Conservation (phyloP, 306 rosid genomes). For the Cucumis melo region DNA sequence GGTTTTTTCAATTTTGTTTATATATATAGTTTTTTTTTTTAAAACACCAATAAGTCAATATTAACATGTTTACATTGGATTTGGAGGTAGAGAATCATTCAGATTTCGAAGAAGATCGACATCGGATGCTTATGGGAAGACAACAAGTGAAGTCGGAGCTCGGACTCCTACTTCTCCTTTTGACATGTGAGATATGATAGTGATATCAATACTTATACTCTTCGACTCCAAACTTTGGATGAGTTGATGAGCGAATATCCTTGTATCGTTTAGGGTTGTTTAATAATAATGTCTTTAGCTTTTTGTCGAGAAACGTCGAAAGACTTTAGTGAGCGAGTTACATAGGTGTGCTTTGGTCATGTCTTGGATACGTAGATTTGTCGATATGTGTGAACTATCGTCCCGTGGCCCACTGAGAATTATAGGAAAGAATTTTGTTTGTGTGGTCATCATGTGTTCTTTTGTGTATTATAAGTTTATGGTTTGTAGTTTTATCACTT, state of each 20-base stretch:
- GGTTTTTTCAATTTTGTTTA: too few relatives aligned
- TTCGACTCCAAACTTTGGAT: not conserved
- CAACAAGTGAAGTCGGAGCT: not conserved
- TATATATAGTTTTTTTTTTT: too few relatives aligned
- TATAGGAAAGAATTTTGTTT: not conserved
- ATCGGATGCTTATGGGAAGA: not conserved
- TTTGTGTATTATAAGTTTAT: not conserved
- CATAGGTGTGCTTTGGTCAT: too few relatives aligned
- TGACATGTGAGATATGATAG: slow-evolving; percentile 2
- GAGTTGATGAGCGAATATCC: not conserved
- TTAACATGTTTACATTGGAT: too few relatives aligned
- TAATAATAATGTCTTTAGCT: not conserved
- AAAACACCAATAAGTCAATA: not conserved
- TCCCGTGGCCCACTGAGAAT: too few relatives aligned
- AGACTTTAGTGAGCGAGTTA: too few relatives aligned
- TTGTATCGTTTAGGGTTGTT: not conserved
- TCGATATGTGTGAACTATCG: too few relatives aligned
- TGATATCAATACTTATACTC: not conserved
- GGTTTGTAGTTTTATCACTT: not conserved
- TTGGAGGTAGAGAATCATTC: slow-evolving; percentile 12
- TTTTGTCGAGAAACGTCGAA: not conserved
- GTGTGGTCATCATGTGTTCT: not conserved
- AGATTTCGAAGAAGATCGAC: slow-evolving; percentile 9
- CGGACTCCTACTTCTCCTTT: slow-evolving; percentile 9
- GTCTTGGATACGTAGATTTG: too few relatives aligned